These are phyloP conservation scores for Excoecaria cochinchinensis DNA, from an alignment of 345 rosid species.

Conservation along the genomic window DNA sequence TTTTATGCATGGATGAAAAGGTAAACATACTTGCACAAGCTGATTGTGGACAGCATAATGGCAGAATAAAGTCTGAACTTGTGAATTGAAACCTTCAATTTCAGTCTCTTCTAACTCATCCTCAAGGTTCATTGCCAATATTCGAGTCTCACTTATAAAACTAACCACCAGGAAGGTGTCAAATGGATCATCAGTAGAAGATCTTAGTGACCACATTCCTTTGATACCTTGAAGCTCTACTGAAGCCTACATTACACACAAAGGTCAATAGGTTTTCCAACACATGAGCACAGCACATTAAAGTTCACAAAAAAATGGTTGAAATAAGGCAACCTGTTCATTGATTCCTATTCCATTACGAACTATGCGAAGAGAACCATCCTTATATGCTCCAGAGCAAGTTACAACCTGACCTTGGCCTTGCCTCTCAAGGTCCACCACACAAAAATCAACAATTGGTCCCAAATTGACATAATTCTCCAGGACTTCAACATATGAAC, in stretches of 20 bases:
- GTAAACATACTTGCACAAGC: conserved; percentile 70
- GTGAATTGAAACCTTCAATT: conserved; percentile 85
- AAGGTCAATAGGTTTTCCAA: conserved; percentile 14
- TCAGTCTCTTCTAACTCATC: conserved; percentile 97
- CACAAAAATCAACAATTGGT: conserved; percentile 90
- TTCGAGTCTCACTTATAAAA: conserved; percentile 87
- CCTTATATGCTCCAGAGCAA: conserved; percentile 95
- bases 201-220: conserved; percentile 97
- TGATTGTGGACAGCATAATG: conserved; percentile 90
- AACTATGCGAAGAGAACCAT: conserved; percentile 93
- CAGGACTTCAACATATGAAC: conserved; percentile 83
- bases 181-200: conserved; percentile 79
- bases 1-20: not conserved
- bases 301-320: not conserved
- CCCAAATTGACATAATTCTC: conserved; percentile 91
- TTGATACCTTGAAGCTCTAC: conserved; percentile 98
- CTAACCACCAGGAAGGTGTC: conserved; percentile 95
- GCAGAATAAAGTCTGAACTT: conserved; percentile 90
- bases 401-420: conserved; percentile 99
- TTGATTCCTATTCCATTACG: conserved; percentile 98
- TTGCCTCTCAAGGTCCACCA: conserved; percentile 96
- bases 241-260: conserved; percentile 57
- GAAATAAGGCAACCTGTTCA: conserved; percentile 64
- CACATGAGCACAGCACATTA: conserved; percentile 11
- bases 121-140: conserved; percentile 90